A percentile compares a stretch with the other conserved stretches of the same genome.
These are phyloP conservation scores for Alternaria burnsii DNA, from an alignment of 2,329 filamentous ascomycete species.

Conservation along the genomic window DNA sequence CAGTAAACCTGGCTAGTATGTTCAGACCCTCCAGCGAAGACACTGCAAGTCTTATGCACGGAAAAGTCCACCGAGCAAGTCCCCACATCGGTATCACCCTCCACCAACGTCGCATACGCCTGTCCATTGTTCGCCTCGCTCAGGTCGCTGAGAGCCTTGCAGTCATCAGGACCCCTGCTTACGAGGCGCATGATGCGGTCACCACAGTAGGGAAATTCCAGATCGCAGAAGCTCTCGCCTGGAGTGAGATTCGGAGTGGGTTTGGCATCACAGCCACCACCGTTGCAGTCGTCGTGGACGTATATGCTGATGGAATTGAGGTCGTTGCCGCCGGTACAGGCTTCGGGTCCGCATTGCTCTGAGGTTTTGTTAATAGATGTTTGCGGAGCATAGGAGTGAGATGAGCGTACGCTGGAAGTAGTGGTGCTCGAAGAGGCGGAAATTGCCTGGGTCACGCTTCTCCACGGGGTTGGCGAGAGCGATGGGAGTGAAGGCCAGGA, in stretches of 20 bases:
- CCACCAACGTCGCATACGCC: neutral
- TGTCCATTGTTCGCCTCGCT: neutral
- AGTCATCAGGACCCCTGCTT: no score
- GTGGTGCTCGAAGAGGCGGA: neutral
- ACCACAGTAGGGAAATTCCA: no score
- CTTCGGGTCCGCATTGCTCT: neutral
- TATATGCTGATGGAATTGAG: neutral
- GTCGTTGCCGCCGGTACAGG: neutral
- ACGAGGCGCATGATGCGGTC: no score
- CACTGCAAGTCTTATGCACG: neutral
- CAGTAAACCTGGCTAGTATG: no score
- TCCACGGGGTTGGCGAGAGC: neutral
- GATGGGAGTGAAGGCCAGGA: neutral
- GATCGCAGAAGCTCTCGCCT: no score
- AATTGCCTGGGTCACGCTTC: neutral
- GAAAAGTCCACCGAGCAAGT: neutral
- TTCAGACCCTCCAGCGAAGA: neutral
- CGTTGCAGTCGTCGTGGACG: neutral
- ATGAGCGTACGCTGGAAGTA: neutral
- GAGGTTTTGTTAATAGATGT: no score
- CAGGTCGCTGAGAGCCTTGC: neutral
- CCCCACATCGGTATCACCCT: neutral
- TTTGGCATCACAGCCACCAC: neutral
- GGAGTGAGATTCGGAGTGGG: no score
- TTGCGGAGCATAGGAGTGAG: accelerated